Conservation (phyloP, 1,284 basidiomycete species). For the Sparassis latifolia region DNA sequence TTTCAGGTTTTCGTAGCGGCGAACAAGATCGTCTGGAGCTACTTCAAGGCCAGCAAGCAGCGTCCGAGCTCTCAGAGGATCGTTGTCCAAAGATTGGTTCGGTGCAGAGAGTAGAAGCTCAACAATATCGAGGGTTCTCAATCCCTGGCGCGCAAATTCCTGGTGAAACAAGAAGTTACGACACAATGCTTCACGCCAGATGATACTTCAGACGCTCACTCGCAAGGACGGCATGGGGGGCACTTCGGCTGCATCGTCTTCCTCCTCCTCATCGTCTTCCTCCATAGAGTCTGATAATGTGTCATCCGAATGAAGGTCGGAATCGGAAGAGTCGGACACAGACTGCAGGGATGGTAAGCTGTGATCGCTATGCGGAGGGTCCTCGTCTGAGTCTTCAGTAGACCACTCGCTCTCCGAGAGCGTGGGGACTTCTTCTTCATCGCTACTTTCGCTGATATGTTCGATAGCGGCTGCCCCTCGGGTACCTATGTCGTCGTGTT, state of each 20-base stretch:
- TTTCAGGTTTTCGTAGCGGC: constrained; percentile 23
- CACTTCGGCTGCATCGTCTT: background rate
- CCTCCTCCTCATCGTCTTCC: constrained; percentile 1
- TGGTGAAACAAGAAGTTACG: too few species aligned
- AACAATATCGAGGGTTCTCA: constrained; percentile 5
- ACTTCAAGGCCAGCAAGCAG: constrained; percentile 19
- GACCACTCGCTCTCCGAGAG: constrained; percentile 3
- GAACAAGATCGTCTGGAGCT: constrained; percentile 17
- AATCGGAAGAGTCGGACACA: constrained; percentile 22
- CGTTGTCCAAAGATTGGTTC: constrained; percentile 7
- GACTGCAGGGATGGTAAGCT: constrained; percentile 23
- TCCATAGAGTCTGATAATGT: background rate
- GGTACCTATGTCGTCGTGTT: too few species aligned
- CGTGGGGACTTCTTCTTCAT: too few species aligned
- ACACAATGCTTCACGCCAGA: background rate
- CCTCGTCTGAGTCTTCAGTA: constrained; percentile 3
- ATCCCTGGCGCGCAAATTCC: too few species aligned
- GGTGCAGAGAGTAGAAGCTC: constrained; percentile 4
- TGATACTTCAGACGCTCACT: too few species aligned
- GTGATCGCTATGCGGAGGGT: constrained; percentile 16
- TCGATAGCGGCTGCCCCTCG: too few species aligned
- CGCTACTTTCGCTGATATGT: too few species aligned
- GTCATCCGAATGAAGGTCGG: constrained; percentile 11
- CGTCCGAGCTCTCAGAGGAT: constrained; percentile 20
- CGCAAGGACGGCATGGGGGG: too few species aligned